Conservation (phyloP, 208 protist genomes). For the Acanthamoeba divionensis region DNA sequence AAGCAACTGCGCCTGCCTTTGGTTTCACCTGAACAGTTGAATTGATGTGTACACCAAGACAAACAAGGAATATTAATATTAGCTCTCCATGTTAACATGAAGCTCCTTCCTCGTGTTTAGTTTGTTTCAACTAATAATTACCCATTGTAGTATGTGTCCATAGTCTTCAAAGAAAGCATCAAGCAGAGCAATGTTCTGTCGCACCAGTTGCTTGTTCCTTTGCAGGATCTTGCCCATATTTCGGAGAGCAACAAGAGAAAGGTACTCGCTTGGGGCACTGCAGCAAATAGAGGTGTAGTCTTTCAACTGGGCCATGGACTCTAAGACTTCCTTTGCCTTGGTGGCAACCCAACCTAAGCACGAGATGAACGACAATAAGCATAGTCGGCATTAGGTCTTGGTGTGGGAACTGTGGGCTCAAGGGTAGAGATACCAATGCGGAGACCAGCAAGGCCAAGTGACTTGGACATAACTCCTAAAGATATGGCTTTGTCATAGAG, state of each 20-base stretch:
- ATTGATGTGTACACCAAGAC: no score
- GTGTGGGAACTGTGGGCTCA: no score
- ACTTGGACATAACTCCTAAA: slow-evolving; percentile 43
- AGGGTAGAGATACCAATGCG: neutral
- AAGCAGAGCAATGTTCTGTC: neutral
- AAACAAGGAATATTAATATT: no score
- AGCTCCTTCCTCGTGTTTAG: no score
- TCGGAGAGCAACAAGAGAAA: neutral
- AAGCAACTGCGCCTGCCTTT: neutral
- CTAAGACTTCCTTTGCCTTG: neutral
- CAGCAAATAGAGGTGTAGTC: slow-evolving; percentile 53
- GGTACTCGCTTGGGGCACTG: slow-evolving; percentile 39
- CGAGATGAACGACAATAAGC: neutral
- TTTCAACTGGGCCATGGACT: neutral
- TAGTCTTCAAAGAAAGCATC: slow-evolving; percentile 33
- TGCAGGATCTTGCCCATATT: neutral
- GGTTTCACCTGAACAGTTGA: neutral
- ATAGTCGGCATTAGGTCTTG: neutral
- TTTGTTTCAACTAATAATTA: no score
- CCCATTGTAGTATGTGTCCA: neutral
- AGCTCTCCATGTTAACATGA: no score
- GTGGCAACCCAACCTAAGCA: slow-evolving; percentile 13
- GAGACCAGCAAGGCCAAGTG: slow-evolving; percentile 9
- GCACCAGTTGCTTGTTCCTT: neutral
- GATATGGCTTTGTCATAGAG: slow-evolving; percentile 44